Base-by-base conservation (phyloP, 1,284 basidiomycete species). In the Tilletia indica region DNA sequence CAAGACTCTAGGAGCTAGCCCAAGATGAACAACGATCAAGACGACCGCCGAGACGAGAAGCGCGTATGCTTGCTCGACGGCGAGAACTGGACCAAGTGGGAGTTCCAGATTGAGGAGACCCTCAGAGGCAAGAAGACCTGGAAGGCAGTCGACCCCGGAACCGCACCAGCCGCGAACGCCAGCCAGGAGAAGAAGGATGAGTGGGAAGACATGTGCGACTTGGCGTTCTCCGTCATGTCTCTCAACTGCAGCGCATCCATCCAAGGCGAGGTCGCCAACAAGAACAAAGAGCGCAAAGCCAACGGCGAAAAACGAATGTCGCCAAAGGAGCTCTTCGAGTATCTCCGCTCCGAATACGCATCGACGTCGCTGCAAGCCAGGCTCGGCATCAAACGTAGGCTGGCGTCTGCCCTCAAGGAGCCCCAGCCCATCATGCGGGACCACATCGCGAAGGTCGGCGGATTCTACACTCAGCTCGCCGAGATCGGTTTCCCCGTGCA, bases 81-180 rank as follows among this genome's bases (percentile, higher is more conserved):
- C 16, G 51, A 54, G 51, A 54, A 54, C 51, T 54, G 51, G 51
- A 5, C 51, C 51, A 54, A 54, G 51, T 54, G 25, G 19, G 51
- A 54, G 16, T 54, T 54, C 51, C 51, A 54, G 51, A 54, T 54
- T 19, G 51, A 54, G 51, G 51, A 54, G 25, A 4, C n/a, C 5
- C 25, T 54, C 8, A 5, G 51, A 4, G 51, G 51, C 51, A 54
- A 54, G 16, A 54, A 19, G 51, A 5, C n/a, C 19, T 54, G 51
- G 51, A 54, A 54, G 51, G 51, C n/a, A 19, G 51, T 54, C 51
- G 51, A 54, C n/a, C 25, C 51, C 51, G 51, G 51, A 19, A 54
- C 51, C 51, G 51, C 51, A 54, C 51, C 51, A 54, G 51, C 19
- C 6, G 51, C 51, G n/a, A 19, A 54, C 51, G 51, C 51, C 16